Base-by-base conservation (phyloP, 345 rosid genomes). In the Eucalyptus polyanthemos region DNA sequence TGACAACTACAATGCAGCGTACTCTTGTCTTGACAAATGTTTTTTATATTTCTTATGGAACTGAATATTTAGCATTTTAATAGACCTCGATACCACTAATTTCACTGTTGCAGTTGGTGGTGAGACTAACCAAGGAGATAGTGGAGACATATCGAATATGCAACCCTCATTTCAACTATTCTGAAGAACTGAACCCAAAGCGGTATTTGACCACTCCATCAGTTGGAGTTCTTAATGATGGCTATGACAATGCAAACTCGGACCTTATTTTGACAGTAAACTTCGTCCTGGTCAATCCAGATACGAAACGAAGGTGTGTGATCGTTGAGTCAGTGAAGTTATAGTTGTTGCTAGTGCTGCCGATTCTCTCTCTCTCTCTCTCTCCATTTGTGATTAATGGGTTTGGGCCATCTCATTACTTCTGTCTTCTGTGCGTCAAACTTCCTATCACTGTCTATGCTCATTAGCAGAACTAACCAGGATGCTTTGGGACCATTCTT, bases 141-240 rank as follows among this genome's bases (percentile, higher is more conserved):
- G 96, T 96, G 90, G 97, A 95, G 92, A 98, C 99, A 29, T 98
- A 97, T 93, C 95, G 91, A 92, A 92, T 90, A 92, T 98, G 99
- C 95, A 95, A 98, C 92, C 96, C 99, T 37, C 95, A 94, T 87
- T 97, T 98, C 92, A 97, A 94, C 90, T 98, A 95, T 95, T 95
- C 97, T 86, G 99, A 97, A 92, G 99, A 96, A 90, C 91, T 97
- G 90, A 97, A 96, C 93, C 99, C 98, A 49, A 98, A 97, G 95
- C 95, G 99, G 89, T 98, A 95, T 93, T 93, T 98, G 95, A 98
- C 99, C 87, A 96, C 95, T 92, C 99, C 99, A 80, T 95, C 99
- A 58, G 93, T 90, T 92, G 99, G 99, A 90, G 97, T 95, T 88
- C 97, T 93, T 91, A 98, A 98, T 90, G 99, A 96, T 92, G 99